phyloP scores from a whole-genome alignment of 352 stramenopile genomes.

The Globisporangium irregulare region DNA sequence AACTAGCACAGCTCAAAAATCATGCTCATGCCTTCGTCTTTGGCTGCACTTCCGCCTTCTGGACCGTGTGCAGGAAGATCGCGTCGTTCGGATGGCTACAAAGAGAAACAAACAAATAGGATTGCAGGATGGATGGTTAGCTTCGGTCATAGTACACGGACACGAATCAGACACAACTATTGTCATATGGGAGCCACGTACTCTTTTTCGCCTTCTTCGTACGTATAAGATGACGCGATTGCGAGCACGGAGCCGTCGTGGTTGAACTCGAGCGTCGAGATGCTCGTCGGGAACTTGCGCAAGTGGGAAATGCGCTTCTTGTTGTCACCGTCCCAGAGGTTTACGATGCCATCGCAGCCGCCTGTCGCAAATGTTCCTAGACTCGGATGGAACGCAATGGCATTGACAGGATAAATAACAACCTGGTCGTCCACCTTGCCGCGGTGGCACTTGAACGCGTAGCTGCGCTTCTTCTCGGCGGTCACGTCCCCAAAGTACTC shows the following conservation, averaged over 20 bases:
- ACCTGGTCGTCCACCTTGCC: slow-evolving; percentile 80
- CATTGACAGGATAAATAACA: slow-evolving; percentile 95
- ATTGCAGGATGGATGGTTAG: not conserved
- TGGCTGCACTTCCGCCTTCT: slow-evolving; percentile 84
- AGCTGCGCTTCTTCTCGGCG: slow-evolving; percentile 71
- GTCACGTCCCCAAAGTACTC: slow-evolving; percentile 90
- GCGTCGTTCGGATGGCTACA: slow-evolving; percentile 90
- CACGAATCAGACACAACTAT: not conserved
- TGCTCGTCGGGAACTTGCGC: slow-evolving; percentile 77
- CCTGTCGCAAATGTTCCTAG: slow-evolving; percentile 95
- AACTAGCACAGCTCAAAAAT: not conserved
- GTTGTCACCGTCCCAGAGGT: slow-evolving; percentile 93
- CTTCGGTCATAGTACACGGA: not conserved
- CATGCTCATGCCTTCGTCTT: slow-evolving; percentile 52
- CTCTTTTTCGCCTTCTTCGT: slow-evolving; percentile 97
- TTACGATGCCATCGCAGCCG: slow-evolving; percentile 92
- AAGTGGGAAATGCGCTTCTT: slow-evolving; percentile 94
- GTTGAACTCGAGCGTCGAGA: slow-evolving; percentile 94
- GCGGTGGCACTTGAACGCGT: slow-evolving; percentile 98
- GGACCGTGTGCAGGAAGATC: slow-evolving; percentile 90
- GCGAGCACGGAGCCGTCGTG: slow-evolving; percentile 91
- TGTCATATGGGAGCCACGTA: slow-evolving; percentile 25
- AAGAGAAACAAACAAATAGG: slow-evolving; percentile 8
- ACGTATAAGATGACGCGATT: slow-evolving; percentile 96
- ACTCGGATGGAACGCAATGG: slow-evolving; percentile 94